Conservation (phyloP, 2,329 filamentous ascomycete genomes). For the Pseudocercospora macadamiae region DNA sequence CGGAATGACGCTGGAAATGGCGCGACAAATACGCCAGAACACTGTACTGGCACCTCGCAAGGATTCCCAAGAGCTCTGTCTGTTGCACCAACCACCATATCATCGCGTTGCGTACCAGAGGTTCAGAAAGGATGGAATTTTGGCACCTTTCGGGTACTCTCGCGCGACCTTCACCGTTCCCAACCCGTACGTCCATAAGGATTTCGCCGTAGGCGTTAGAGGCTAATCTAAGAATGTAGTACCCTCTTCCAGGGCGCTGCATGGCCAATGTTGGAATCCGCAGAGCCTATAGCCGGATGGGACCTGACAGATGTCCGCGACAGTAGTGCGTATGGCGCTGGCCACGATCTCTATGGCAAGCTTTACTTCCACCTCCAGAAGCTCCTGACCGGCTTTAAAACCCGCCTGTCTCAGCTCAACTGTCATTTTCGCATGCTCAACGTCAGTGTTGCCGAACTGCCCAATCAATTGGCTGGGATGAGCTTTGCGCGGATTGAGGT, state of each 20-base stretch:
- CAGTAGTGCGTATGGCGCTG: slow-evolving; percentile 24
- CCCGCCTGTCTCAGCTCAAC: not conserved
- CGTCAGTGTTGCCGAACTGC: not conserved
- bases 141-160: slow-evolving; percentile 46
- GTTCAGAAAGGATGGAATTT: slow-evolving; percentile 44
- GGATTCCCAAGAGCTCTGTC: slow-evolving; percentile 41
- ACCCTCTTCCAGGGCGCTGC: slow-evolving; percentile 39
- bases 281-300: slow-evolving; percentile 46
- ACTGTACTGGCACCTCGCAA: slow-evolving; percentile 36
- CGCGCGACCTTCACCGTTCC: slow-evolving; percentile 39
- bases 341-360: slow-evolving; percentile 44
- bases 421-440: not conserved
- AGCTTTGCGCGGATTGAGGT: slow-evolving; percentile 2
- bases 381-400: not conserved
- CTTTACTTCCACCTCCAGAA: slow-evolving; percentile 42
- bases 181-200: slow-evolving; percentile 48
- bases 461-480: not conserved
- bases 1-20: slow-evolving; percentile 30
- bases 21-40: slow-evolving; percentile 31
- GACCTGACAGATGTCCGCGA: slow-evolving; percentile 33
- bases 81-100: slow-evolving; percentile 31
- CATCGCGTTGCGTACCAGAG: slow-evolving; percentile 34
- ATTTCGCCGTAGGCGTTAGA: not conserved
- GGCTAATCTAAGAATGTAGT: slow-evolving; percentile 28
- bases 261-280: slow-evolving; percentile 45